These are phyloP conservation scores for Candida silvatica DNA, from an alignment of 805 yeast genomes.

Conservation along the genomic window DNA sequence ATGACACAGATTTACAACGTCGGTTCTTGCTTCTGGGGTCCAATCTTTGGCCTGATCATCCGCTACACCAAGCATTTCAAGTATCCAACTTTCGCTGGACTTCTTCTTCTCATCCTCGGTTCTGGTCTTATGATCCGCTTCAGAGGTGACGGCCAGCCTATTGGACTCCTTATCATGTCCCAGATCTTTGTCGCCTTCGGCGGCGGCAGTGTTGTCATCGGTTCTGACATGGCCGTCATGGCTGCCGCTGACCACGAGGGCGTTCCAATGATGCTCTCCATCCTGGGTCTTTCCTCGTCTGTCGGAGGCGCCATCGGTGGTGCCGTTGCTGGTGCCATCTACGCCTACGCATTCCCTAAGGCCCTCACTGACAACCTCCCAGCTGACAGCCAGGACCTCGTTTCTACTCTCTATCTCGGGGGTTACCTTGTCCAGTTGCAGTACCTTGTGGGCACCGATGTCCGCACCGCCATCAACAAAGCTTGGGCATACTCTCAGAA, in stretches of 20 bases:
- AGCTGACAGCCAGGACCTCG: slow-evolving; percentile 8
- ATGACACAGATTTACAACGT: slow-evolving; percentile 18
- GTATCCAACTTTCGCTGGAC: slow-evolving; percentile 13
- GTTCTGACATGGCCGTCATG: slow-evolving; percentile 26
- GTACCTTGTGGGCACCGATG: slow-evolving; percentile 17
- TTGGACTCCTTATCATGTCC: slow-evolving; percentile 19
- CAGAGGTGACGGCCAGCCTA: slow-evolving; percentile 13
- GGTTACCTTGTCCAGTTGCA: slow-evolving; percentile 15
- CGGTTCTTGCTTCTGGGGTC: slow-evolving; percentile 17
- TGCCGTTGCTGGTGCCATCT: slow-evolving; percentile 31
- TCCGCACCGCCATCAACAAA: neutral
- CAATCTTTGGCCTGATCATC: slow-evolving; percentile 14
- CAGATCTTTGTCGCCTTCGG: slow-evolving; percentile 31
- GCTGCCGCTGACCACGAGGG: slow-evolving; percentile 33
- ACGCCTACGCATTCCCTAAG: slow-evolving; percentile 22
- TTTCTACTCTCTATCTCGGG: slow-evolving; percentile 12
- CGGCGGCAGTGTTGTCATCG: slow-evolving; percentile 28
- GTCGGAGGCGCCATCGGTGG: slow-evolving; percentile 32
- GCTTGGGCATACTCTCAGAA: neutral
- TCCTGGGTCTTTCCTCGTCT: slow-evolving; percentile 25
- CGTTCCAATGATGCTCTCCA: slow-evolving; percentile 30
- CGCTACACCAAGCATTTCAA: slow-evolving; percentile 16
- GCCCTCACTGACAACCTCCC: slow-evolving; percentile 21
- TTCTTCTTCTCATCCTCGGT: slow-evolving; percentile 16
- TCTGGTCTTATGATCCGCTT: slow-evolving; percentile 20